phyloP scores from a whole-genome alignment of 2,329 filamentous ascomycete species.

The Aspergillus brasiliensis region DNA sequence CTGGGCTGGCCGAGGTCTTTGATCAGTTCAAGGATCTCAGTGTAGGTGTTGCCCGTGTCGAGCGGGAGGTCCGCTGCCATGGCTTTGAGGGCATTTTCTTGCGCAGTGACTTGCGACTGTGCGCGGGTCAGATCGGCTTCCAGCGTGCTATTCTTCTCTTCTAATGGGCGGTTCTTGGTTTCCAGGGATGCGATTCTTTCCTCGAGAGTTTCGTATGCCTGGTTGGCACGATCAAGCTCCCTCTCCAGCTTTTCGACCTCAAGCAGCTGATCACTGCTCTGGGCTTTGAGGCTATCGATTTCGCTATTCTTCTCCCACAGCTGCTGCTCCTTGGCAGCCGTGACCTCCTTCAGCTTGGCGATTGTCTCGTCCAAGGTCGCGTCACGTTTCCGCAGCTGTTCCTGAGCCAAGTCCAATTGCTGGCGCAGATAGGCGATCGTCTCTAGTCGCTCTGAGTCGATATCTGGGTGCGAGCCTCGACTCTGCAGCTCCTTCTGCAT shows the following conservation, averaged over 20 bases:
- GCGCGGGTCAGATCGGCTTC: slow-evolving; percentile 39
- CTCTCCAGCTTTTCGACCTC: slow-evolving; percentile 40
- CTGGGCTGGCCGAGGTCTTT: slow-evolving; percentile 34
- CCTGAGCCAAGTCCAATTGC: slow-evolving; percentile 34
- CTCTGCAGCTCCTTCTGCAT: slow-evolving; percentile 36
- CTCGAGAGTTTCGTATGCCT: slow-evolving; percentile 38
- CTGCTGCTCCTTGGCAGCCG: slow-evolving; percentile 35
- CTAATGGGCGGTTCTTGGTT: slow-evolving; percentile 37
- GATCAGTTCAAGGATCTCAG: slow-evolving; percentile 43
- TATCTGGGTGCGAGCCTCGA: slow-evolving; percentile 22
- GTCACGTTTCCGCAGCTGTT: slow-evolving; percentile 40
- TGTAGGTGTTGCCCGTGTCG: slow-evolving; percentile 37
- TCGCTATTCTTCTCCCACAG: slow-evolving; percentile 39
- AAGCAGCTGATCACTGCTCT: slow-evolving; percentile 37
- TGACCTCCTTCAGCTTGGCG: slow-evolving; percentile 36
- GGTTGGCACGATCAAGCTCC: slow-evolving; percentile 35
- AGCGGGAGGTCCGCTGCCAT: slow-evolving; percentile 40
- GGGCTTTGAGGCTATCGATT: slow-evolving; percentile 39
- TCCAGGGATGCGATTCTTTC: slow-evolving; percentile 38
- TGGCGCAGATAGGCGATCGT: slow-evolving; percentile 36
- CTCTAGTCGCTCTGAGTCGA: slow-evolving; percentile 33
- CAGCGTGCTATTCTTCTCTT: slow-evolving; percentile 41
- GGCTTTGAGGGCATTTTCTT: slow-evolving; percentile 40
- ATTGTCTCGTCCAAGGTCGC: slow-evolving; percentile 36
- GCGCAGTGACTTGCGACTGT: slow-evolving; percentile 39